Conservation (phyloP, 2,329 filamentous ascomycete species). For the Fonsecaea monophora region DNA sequence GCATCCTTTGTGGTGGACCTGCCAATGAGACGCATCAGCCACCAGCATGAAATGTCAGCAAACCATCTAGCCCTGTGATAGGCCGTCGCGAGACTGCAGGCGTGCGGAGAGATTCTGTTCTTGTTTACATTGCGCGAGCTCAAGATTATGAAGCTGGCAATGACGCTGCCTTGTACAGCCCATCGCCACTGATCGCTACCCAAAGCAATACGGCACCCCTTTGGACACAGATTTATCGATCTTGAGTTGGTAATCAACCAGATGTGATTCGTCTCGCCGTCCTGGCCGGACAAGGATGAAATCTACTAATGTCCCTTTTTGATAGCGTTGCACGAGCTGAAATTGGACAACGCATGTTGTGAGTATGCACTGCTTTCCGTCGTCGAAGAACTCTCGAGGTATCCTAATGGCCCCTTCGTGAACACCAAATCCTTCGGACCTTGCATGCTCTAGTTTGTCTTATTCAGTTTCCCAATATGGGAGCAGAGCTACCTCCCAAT, state of each 20-base stretch:
- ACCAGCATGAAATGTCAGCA: not conserved
- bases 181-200: not conserved
- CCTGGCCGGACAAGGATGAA: not conserved
- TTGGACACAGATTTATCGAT: not conserved
- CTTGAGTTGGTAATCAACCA: conserved; percentile 10
- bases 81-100: not conserved
- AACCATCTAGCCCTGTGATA: not conserved
- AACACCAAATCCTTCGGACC: not conserved
- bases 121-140: conserved; percentile 25
- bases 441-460: conserved; percentile 4
- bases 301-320: conserved; percentile 15
- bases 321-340: conserved; percentile 33
- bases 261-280: not conserved
- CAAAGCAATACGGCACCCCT: not conserved
- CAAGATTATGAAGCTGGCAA: conserved; percentile 9
- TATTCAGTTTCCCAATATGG: conserved; percentile 1
- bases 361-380: not conserved
- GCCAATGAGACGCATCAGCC: not conserved
- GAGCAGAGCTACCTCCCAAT: not conserved
- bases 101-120: conserved; percentile 12
- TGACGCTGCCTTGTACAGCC: not conserved
- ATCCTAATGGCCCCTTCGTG: not conserved
- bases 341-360: conserved; percentile 14
- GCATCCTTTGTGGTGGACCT: conserved; percentile 4
- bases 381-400: not conserved